A percentile compares a stretch with the other conserved stretches of the same genome.
Conservation (phyloP, 164 flowering plant species). For the Houttuynia cordata region DNA sequence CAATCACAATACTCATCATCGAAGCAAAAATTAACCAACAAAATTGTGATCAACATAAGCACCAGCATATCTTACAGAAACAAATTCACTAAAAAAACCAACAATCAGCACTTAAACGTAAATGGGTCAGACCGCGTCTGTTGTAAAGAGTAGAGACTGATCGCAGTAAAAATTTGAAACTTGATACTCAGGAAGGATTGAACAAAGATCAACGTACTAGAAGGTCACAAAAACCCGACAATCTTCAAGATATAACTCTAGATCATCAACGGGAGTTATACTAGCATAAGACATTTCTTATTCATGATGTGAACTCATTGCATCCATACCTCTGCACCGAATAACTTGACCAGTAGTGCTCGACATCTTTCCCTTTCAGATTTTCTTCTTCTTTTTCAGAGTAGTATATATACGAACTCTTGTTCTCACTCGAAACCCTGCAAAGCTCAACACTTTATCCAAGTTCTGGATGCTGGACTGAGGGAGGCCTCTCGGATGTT, state of each 20-base stretch:
- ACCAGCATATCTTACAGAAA: too few species aligned
- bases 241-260: not conserved
- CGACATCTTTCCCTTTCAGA: conserved; percentile 1
- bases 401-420: not conserved
- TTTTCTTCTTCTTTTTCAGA: not conserved
- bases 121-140: too few species aligned
- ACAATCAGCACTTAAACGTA: too few species aligned
- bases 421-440: not conserved
- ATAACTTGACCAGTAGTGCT: conserved; percentile 25
- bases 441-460: too few species aligned
- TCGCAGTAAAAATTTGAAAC: too few species aligned
- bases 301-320: too few species aligned
- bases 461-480: too few species aligned
- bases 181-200: not conserved
- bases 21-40: too few species aligned
- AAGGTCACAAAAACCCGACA: not conserved
- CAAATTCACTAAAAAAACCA: too few species aligned
- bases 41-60: too few species aligned
- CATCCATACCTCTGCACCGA: conserved; percentile 23
- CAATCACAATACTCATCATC: not conserved
- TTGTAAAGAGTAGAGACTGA: too few species aligned
- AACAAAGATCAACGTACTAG: not conserved
- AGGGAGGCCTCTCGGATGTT: too few species aligned
- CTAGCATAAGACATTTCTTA: not conserved
- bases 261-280: not conserved